Base-by-base conservation (phyloP, 441 rosid species). In the Gossypium lobatum region DNA sequence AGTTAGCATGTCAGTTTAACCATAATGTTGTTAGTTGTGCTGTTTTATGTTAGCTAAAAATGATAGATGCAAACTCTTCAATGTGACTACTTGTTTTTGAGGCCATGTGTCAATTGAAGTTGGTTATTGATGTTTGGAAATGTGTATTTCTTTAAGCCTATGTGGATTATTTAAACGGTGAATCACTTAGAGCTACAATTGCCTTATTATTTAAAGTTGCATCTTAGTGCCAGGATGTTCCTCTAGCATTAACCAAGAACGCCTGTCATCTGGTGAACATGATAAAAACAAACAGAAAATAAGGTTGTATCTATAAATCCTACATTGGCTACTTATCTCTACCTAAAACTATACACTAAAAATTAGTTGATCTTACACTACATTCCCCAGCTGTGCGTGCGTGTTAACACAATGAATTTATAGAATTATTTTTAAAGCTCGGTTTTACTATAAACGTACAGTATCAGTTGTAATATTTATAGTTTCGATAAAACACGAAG, bases 1-100 rank as follows among this genome's bases (percentile, higher is more conserved):
- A 91, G 76, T 82, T 96, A 86, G 98, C 91, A 70, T 98, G 91
- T 83, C 97, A 85, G 73, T 82, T 97, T 20, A 97, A 93, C 86
- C 97, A 96, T 75, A 89, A 96, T 39, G 73, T 88, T 76, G 99
- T 95, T 50, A 98, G 97, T 21, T 85, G 69, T 83, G 88, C 90
- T 58, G 93, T 96, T 80, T 87, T 96, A 78, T 90, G 89, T 79
- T 85, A 94, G 50, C 93, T 96, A 80, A 88, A 87, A 70, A 84
- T 79, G 82, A 87, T 97, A 69, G 93, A 91, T 76, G 97, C 91
- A 28, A 97, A 96, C 75, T 89, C 93, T 81, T 86, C 92, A 13
- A 70, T 91, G 80, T 82, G 86, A 80, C 82, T 87, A 78, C 91
- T 97, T 70, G 99, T 93, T 68, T 91, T 88, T 84, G 85, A 85